Base-by-base conservation (phyloP, 2,329 filamentous ascomycete species). In the Hypoxylon sp. region DNA sequence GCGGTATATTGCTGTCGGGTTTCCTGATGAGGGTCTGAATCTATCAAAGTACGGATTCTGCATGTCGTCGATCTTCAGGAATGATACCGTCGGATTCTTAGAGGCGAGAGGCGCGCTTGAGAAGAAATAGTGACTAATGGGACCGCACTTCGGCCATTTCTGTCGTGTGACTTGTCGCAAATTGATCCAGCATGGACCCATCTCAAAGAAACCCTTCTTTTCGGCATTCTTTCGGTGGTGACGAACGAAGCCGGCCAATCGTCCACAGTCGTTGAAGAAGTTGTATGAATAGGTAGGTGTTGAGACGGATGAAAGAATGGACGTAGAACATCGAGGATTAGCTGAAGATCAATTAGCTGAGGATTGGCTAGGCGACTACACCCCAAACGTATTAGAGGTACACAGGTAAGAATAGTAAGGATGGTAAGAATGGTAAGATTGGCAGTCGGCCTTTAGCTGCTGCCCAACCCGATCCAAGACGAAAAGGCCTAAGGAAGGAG, bases 121-220 rank as follows among this genome's bases (percentile, higher is more conserved):
- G 59, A 48, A 47, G 53, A 58, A 69, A 63, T 60, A 58, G 39
- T 51, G 59, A 66, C 66, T 71, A 63, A 69, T 60, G 48, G 62
- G 62, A 66, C 59, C 14, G 39, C 54, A 55, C 29, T 52, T 59
- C 62, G 46, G 53, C 51, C 51, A 59, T 63, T 63, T 60, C 55
- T 59, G 62, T 71, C 68, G 68, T 62, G 62, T 69, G 62, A 69
- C 68, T 62, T 29, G 50, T 66, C 33, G 53, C 39, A 31, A 63
- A 51, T 63, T 35, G 39, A 62, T 42, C 47, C 59, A 67, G 63
- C 42, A 65, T n/a, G 58, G 58, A 54, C 29, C 53, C 65, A 71
- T 66, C 54, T 55, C 59, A n/a, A 46, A n/a, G 55, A 47, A 57
- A 64, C 52, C 44, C 17, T 22, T 64, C 53, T 50, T 37, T 64